phyloP scores from a whole-genome alignment of 495 filamentous ascomycete genomes.

The Oidiodendron maius region DNA sequence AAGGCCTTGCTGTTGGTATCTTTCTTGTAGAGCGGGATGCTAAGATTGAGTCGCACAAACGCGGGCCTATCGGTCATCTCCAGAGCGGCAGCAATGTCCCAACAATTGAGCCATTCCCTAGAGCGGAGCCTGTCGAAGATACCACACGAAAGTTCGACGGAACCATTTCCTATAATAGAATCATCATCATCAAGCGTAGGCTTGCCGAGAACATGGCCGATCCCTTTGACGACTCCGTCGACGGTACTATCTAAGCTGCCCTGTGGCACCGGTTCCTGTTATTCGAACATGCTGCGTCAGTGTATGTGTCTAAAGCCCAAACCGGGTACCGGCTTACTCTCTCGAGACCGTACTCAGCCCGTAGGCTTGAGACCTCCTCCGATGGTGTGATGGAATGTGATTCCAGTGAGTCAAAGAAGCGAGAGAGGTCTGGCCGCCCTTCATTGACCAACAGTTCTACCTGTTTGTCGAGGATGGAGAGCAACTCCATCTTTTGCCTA shows the following conservation, averaged over 20 bases:
- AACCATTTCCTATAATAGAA: slow-evolving; percentile 13
- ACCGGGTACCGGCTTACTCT: slow-evolving; percentile 13
- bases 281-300: slow-evolving; percentile 2
- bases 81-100: slow-evolving; percentile 13
- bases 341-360: slow-evolving; percentile 8
- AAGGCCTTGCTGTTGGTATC: slow-evolving; percentile 11
- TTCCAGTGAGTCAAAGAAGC: slow-evolving; percentile 15
- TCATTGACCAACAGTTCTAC: slow-evolving; percentile 13
- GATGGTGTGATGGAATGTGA: slow-evolving; percentile 13
- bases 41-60: slow-evolving; percentile 11
- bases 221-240: slow-evolving; percentile 12
- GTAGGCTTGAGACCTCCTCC: slow-evolving; percentile 12
- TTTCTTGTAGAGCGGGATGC: slow-evolving; percentile 13
- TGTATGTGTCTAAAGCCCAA: slow-evolving; percentile 5
- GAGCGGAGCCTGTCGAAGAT: slow-evolving; percentile 12
- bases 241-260: slow-evolving; percentile 9
- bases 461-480: slow-evolving; percentile 15
- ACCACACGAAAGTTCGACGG: slow-evolving; percentile 11
- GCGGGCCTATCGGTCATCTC: slow-evolving; percentile 17
- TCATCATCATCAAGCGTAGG: slow-evolving; percentile 8
- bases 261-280: slow-evolving; percentile 13
- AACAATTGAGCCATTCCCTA: slow-evolving; percentile 14
- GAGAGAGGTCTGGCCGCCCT: slow-evolving; percentile 9
- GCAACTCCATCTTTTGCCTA: slow-evolving; percentile 13
- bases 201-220: slow-evolving; percentile 11